Percentiles rank a stretch among this genome's conserved stretches.
Evolutionary conservation across 768 basidiomycete species (phyloP).

Genomic region (Trametes punicea): DNA sequence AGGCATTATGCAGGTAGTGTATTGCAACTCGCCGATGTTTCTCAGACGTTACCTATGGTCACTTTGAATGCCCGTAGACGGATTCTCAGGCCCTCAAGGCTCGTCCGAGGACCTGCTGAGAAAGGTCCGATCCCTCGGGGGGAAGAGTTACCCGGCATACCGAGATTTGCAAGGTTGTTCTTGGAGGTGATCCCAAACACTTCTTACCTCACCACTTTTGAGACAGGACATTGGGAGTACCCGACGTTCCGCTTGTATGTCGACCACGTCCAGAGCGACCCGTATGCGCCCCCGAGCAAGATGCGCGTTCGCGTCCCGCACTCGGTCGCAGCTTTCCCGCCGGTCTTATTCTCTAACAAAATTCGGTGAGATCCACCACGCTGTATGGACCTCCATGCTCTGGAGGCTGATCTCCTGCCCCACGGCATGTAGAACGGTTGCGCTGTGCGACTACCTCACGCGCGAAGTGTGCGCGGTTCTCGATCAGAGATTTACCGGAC

Average conservation of each 20-base stretch:
- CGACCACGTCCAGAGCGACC: conserved; percentile 19
- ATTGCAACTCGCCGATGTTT: background rate
- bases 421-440: conserved; percentile 3
- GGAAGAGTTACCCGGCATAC: conserved; percentile 18
- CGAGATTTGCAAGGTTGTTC: conserved; percentile 15
- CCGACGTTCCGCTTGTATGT: conserved; percentile 2
- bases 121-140: conserved; percentile 1
- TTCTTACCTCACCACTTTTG: background rate
- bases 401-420: background rate
- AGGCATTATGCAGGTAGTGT: background rate
- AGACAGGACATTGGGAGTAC: conserved; percentile 9
- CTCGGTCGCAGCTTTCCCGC: conserved; percentile 5
- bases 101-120: background rate
- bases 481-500: background rate
- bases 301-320: conserved; percentile 11
- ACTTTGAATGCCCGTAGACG: background rate
- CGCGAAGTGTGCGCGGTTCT: conserved; percentile 1
- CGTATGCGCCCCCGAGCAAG: conserved; percentile 20
- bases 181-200: background rate
- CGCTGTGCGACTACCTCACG: conserved; percentile 15
- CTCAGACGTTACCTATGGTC: background rate
- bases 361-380: background rate
- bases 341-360: background rate
- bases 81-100: background rate
- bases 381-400: background rate